Conservation (phyloP, 495 filamentous ascomycete species). For the Neurospora tetrasperma region DNA sequence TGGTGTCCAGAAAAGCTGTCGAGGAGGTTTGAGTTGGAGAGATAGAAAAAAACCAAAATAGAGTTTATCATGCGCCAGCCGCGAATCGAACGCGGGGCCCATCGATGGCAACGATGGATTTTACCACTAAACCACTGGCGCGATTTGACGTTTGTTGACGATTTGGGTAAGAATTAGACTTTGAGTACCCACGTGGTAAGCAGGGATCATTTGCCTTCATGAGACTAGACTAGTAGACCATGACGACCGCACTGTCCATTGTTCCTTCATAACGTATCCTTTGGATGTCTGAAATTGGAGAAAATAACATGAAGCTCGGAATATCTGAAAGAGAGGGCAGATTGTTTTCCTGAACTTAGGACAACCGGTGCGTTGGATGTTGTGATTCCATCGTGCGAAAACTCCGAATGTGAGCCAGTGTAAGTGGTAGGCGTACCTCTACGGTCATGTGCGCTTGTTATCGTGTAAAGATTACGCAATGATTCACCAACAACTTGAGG, state of each 20-base stretch:
- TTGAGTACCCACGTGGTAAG: no score
- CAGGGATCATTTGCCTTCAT: no score
- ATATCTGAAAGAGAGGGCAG: not conserved
- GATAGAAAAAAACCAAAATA: not conserved
- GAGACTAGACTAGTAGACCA: no score
- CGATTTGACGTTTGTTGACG: not conserved
- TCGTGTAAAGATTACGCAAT: not conserved
- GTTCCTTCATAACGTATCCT: not conserved
- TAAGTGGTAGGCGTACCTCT: no score
- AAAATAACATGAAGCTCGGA: no score
- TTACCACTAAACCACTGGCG: constrained; percentile 42
- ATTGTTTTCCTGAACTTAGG: not conserved
- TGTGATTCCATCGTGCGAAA: not conserved
- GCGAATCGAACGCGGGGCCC: constrained; percentile 43
- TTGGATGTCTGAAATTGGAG: no score
- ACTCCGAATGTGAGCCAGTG: not conserved
- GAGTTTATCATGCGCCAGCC: constrained; percentile 27
- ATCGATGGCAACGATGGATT: constrained; percentile 46
- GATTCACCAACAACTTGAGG: not conserved
- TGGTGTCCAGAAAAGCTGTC: no score
- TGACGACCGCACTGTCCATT: not conserved
- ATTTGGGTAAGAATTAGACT: no score
- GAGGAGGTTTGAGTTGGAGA: not conserved
- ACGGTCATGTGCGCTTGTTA: not conserved
- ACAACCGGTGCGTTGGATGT: not conserved